These are phyloP conservation scores for Suhomyces xylopsoci DNA, from an alignment of 805 yeast genomes.

Conservation along the genomic window DNA sequence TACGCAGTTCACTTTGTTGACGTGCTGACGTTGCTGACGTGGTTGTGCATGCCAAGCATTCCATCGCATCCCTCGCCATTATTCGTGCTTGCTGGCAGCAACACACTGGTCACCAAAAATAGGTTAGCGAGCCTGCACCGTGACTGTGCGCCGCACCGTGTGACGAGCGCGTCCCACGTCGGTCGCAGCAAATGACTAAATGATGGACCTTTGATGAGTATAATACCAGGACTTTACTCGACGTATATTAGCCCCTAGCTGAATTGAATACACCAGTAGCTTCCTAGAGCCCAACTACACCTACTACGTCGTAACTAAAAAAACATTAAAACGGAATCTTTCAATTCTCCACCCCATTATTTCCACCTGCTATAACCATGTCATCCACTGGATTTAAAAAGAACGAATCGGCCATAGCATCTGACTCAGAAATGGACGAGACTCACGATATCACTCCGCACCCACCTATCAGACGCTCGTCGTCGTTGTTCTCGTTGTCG, in stretches of 20 bases:
- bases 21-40: neutral
- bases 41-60: neutral
- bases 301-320: too few species aligned
- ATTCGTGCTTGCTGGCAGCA: neutral
- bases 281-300: neutral
- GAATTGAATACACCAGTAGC: neutral
- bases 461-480: constrained; percentile 46
- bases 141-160: neutral
- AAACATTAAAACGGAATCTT: too few species aligned
- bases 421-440: constrained; percentile 35
- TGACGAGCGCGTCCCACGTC: neutral
- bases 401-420: constrained; percentile 34
- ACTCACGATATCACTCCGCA: constrained; percentile 15
- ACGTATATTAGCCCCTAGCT: neutral
- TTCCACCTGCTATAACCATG: constrained; percentile 8
- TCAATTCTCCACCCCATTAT: too few species aligned
- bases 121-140: neutral
- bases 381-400: constrained; percentile 23
- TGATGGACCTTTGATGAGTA: neutral
- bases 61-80: neutral
- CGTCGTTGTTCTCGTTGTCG: constrained; percentile 52
- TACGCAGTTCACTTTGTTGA: too few species aligned
- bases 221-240: neutral
- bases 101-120: neutral
- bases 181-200: neutral